A percentile compares a stretch with the other conserved stretches of the same genome.
phyloP scores from a whole-genome alignment of 176 grass and related monocot genomes.

The Zea luxurians region DNA sequence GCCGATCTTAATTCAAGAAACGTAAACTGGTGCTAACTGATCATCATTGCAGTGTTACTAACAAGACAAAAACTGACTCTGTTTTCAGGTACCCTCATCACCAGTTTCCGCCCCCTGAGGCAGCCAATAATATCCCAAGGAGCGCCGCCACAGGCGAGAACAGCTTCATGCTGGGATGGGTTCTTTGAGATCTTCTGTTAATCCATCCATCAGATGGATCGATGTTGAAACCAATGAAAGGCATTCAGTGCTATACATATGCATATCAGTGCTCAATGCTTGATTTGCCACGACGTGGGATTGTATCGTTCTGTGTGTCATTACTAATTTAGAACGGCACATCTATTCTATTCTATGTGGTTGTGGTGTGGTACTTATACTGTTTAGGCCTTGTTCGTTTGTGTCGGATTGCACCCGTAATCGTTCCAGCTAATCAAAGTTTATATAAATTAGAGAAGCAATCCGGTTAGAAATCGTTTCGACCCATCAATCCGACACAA shows the following conservation, averaged over 20 bases:
- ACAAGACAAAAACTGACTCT: not conserved
- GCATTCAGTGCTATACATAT: conserved; percentile 11
- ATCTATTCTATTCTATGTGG: conserved; percentile 9
- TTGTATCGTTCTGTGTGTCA: conserved; percentile 25
- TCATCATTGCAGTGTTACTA: not conserved
- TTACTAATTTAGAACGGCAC: not conserved
- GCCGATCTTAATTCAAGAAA: not conserved
- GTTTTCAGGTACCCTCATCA: conserved; percentile 66
- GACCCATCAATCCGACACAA: too few species aligned
- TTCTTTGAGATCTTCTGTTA: conserved; percentile 46
- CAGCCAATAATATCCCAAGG: conserved; percentile 41
- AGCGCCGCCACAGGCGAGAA: conserved; percentile 57
- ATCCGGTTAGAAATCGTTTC: too few species aligned
- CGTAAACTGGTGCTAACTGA: not conserved
- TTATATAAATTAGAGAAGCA: too few species aligned
- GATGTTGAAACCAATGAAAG: conserved; percentile 35
- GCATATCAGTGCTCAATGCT: not conserved
- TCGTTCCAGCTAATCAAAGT: too few species aligned
- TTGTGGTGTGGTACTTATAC: conserved; percentile 7
- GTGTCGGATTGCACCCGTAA: too few species aligned
- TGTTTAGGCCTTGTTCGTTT: too few species aligned
- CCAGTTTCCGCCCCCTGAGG: conserved; percentile 59
- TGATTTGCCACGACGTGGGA: not conserved
- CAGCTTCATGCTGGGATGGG: conserved; percentile 90
- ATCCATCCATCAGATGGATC: conserved; percentile 15